Evolutionary conservation across 2,329 filamentous ascomycete species (phyloP).

Genomic region (Lachnellula occidentalis): DNA sequence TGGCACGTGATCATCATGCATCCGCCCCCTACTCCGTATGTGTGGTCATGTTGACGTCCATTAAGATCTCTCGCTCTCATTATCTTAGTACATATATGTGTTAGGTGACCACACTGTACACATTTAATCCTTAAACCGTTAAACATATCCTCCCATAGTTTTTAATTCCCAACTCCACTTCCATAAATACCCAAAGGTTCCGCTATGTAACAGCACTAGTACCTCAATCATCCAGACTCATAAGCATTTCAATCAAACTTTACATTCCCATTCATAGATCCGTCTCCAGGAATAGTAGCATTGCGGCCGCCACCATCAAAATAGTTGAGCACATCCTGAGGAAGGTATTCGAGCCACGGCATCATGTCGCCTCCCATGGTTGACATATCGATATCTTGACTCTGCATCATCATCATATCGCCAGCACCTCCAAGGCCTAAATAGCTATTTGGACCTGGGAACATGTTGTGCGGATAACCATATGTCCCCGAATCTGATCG

Average conservation of each 20-base stretch:
- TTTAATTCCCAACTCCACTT: too few relatives aligned
- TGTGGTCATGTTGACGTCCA: too few relatives aligned
- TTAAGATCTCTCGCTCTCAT: too few relatives aligned
- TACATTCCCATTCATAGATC: neutral
- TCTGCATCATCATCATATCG: slow-evolving; percentile 69
- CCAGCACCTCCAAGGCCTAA: slow-evolving; percentile 26
- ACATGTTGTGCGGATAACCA: slow-evolving; percentile 13
- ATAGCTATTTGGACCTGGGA: slow-evolving; percentile 13
- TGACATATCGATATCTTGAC: slow-evolving; percentile 71
- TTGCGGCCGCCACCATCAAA: slow-evolving; percentile 35
- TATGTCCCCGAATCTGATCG: slow-evolving; percentile 7
- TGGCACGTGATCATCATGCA: too few relatives aligned
- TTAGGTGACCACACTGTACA: too few relatives aligned
- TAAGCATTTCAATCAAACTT: neutral
- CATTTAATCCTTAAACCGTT: too few relatives aligned
- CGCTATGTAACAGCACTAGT: too few relatives aligned
- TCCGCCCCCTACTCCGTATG: too few relatives aligned
- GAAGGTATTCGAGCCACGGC: slow-evolving; percentile 71
- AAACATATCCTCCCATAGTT: too few relatives aligned
- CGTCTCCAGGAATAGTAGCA: neutral
- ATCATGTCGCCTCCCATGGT: slow-evolving; percentile 63
- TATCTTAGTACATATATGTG: too few relatives aligned
- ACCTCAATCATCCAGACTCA: too few relatives aligned
- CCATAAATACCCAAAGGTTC: too few relatives aligned
- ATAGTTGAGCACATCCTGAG: slow-evolving; percentile 57